phyloP scores from a whole-genome alignment of 202 grass and related monocot species.

The Setaria italica region DNA sequence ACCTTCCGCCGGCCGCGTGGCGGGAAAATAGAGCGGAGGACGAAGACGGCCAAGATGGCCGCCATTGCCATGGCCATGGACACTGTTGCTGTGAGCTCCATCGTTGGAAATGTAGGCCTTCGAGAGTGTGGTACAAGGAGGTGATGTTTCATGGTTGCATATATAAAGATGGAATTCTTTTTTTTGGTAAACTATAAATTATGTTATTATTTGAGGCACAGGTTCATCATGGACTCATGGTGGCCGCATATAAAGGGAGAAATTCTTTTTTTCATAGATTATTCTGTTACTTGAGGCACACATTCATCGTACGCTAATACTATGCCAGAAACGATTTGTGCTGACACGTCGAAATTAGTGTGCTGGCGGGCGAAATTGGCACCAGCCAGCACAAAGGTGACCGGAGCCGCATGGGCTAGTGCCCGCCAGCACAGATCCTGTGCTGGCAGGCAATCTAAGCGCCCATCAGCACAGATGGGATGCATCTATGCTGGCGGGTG shows the following conservation, averaged over 20 bases:
- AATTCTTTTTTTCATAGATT: neutral
- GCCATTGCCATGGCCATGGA: slow-evolving; percentile 13
- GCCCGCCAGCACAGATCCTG: no score
- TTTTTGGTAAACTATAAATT: neutral
- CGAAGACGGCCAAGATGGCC: neutral
- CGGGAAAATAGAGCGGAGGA: neutral
- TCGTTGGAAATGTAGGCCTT: slow-evolving; percentile 18
- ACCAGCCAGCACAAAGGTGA: no score
- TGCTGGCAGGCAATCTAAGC: no score
- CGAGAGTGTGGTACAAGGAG: neutral
- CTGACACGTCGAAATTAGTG: no score
- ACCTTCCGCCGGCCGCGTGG: neutral
- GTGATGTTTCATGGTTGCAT: neutral
- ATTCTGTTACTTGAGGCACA: neutral
- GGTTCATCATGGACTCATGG: neutral
- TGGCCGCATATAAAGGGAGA: neutral
- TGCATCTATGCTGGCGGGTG: no score
- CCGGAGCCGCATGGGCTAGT: no score
- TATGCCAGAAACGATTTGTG: no score
- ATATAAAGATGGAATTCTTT: neutral
- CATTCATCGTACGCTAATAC: no score
- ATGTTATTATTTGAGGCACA: neutral
- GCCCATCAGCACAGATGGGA: no score
- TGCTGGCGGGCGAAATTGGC: no score
- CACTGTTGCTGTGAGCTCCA: slow-evolving; percentile 28